These are phyloP conservation scores for Diaporthe vaccinii DNA, from an alignment of 2,329 filamentous ascomycete species.

Conservation along the genomic window DNA sequence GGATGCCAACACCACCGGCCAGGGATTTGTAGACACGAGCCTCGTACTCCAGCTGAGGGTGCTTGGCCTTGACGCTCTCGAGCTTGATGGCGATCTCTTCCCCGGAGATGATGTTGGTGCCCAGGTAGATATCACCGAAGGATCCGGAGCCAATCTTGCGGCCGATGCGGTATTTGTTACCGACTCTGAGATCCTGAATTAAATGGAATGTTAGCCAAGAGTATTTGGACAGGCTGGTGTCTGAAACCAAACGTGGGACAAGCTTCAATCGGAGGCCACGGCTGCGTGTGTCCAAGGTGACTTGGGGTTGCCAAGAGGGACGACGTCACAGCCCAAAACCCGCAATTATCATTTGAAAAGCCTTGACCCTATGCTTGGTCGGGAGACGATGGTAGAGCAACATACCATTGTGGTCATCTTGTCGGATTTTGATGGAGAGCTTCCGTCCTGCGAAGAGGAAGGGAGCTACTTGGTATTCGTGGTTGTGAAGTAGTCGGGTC, in stretches of 20 bases:
- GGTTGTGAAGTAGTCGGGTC: slow-evolving; percentile 20
- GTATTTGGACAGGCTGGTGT: not conserved
- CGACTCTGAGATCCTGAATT: slow-evolving; percentile 92
- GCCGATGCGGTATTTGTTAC: slow-evolving; percentile 99
- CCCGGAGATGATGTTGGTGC: slow-evolving; percentile 99
- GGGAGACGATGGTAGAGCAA: slow-evolving; percentile 18
- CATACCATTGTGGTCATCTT: slow-evolving; percentile 68
- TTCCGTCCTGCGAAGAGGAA: slow-evolving; percentile 41
- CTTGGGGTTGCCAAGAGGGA: not conserved
- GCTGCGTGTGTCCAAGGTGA: not conserved
- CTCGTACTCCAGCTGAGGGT: slow-evolving; percentile 98
- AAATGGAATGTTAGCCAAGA: slow-evolving; percentile 33
- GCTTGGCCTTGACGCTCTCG: slow-evolving; percentile 99
- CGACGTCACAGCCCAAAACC: not conserved
- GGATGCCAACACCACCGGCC: slow-evolving; percentile 96
- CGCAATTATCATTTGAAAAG: not conserved
- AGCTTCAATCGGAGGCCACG: not conserved
- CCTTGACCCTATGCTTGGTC: not conserved
- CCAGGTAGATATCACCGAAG: slow-evolving; percentile 98
- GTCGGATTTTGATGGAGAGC: slow-evolving; percentile 40
- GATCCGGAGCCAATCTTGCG: slow-evolving; percentile 98
- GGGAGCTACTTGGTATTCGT: slow-evolving; percentile 36
- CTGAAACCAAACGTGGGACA: not conserved
- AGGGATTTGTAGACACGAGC: slow-evolving; percentile 92
- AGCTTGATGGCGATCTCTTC: slow-evolving; percentile 99